These are phyloP conservation scores for Yamadazyma epiphylla DNA, from an alignment of 1,139 yeast genomes.

Conservation along the genomic window DNA sequence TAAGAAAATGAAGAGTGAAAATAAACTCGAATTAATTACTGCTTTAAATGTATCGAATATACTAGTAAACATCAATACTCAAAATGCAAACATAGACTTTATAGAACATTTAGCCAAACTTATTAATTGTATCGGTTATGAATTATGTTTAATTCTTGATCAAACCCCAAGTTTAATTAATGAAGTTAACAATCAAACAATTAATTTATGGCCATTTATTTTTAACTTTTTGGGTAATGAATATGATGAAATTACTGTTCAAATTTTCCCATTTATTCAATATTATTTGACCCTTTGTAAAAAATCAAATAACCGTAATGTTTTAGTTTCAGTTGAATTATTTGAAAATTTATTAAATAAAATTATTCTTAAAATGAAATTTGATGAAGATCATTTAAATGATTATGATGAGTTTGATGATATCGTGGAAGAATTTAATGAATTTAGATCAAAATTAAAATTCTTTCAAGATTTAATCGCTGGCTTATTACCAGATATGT, in stretches of 20 bases:
- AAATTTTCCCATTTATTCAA: constrained; percentile 76
- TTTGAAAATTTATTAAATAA: constrained; percentile 64
- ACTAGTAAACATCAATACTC: constrained; percentile 32
- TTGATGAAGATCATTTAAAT: constrained; percentile 60
- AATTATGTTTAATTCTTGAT: constrained; percentile 65
- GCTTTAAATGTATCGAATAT: constrained; percentile 63
- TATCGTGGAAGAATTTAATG: constrained; percentile 71
- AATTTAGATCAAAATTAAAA: constrained; percentile 68
- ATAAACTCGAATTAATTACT: constrained; percentile 72
- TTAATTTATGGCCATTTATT: constrained; percentile 64
- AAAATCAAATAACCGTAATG: constrained; percentile 31
- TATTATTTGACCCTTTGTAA: constrained; percentile 71
- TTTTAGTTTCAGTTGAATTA: constrained; percentile 40
- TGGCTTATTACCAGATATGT: constrained; percentile 66
- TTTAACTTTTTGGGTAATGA: constrained; percentile 72
- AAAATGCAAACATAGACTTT: constrained; percentile 56
- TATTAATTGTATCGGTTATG: constrained; percentile 71
- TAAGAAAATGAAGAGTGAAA: constrained; percentile 89
- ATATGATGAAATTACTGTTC: constrained; percentile 84
- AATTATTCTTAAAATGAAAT: constrained; percentile 73
- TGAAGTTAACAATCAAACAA: constrained; percentile 25
- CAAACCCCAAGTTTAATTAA: constrained; percentile 41
- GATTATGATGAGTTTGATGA: constrained; percentile 65
- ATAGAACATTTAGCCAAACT: constrained; percentile 75
- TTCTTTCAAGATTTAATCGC: constrained; percentile 85